A percentile compares a stretch with the other conserved stretches of the same genome.
phyloP scores from a whole-genome alignment of 2,329 filamentous ascomycete genomes.

The Phyllosticta citribraziliensis region DNA sequence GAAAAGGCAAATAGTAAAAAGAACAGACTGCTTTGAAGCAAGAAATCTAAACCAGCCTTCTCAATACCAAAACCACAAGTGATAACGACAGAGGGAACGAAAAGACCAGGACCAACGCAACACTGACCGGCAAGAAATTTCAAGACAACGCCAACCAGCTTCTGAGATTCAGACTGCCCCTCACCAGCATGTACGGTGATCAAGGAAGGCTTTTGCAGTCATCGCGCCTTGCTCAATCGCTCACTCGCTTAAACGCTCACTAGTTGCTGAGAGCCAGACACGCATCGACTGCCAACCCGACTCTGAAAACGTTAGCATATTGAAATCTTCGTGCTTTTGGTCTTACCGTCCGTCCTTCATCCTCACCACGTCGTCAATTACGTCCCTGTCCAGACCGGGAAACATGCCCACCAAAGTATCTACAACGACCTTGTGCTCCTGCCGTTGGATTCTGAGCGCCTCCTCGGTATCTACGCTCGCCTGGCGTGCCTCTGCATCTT shows the following conservation, averaged over 20 bases:
- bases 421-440: conserved; percentile 83
- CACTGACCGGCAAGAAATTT: neutral
- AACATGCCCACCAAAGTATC: conserved; percentile 96
- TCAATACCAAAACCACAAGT: neutral
- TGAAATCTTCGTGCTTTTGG: neutral
- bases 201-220: neutral
- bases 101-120: neutral
- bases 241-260: neutral
- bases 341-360: conserved; percentile 86
- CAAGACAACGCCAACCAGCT: too few relatives aligned
- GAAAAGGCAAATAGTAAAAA: neutral
- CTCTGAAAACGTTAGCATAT: conserved; percentile 19
- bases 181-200: too few relatives aligned
- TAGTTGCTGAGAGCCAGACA: conserved; percentile 35
- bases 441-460: conserved; percentile 68
- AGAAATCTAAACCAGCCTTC: neutral
- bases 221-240: neutral
- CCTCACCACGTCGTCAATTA: conserved; percentile 94
- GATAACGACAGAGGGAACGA: neutral
- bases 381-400: conserved; percentile 81
- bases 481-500: conserved; percentile 82
- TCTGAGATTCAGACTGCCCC: too few relatives aligned
- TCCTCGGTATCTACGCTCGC: conserved; percentile 85
- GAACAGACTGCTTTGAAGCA: neutral
- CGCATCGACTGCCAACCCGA: conserved; percentile 39